A percentile compares a stretch with the other conserved stretches of the same genome.
These are phyloP conservation scores for Penicillium coffeae DNA, from an alignment of 495 filamentous ascomycete species.

Conservation along the genomic window DNA sequence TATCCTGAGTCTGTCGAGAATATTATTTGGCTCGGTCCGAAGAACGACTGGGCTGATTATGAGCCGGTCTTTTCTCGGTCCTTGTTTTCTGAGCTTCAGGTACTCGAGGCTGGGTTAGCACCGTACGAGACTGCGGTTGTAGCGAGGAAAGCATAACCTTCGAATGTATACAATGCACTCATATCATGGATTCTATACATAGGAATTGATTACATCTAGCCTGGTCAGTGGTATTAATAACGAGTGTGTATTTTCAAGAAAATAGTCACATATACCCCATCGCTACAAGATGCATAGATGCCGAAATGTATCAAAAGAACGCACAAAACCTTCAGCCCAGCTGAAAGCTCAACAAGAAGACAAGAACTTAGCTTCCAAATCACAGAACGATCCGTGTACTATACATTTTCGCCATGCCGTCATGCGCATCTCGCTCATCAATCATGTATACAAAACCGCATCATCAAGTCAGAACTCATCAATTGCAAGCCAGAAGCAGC, in stretches of 20 bases:
- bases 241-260: background rate
- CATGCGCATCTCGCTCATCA: background rate
- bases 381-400: background rate
- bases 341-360: background rate
- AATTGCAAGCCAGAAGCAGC: background rate
- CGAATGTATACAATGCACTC: too few species aligned
- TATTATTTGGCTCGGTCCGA: conserved; percentile 51
- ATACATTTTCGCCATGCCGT: background rate
- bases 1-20: conserved; percentile 25
- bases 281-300: background rate
- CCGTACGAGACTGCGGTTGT: conserved; percentile 32
- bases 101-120: conserved; percentile 27
- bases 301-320: background rate
- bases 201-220: background rate
- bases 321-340: background rate
- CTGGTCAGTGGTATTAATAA: background rate
- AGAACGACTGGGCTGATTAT: conserved; percentile 46
- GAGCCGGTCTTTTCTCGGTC: conserved; percentile 22
- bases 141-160: conserved; percentile 8
- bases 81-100: conserved; percentile 16
- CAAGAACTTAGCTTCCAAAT: background rate
- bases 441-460: background rate
- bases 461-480: background rate
- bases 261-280: background rate
- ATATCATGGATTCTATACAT: too few species aligned